These are phyloP conservation scores for Mycena chlorophos DNA, from an alignment of 768 basidiomycete species.

Conservation along the genomic window DNA sequence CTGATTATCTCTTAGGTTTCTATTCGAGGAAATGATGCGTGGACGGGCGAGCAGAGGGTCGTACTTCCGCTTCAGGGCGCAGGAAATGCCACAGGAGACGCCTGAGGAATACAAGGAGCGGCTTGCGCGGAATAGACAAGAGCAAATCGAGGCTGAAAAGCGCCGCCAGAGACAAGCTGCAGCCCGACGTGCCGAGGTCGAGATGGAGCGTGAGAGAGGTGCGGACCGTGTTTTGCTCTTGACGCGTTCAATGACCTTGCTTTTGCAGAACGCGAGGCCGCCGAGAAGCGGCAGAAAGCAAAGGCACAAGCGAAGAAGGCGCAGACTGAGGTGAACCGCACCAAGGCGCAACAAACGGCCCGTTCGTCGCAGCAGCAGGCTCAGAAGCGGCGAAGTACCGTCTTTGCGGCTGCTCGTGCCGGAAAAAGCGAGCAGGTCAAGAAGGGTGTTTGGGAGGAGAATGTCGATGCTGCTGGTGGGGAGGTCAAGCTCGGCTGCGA, in stretches of 20 bases:
- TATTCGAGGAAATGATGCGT: conserved; percentile 48
- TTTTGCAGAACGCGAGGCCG: conserved; percentile 49
- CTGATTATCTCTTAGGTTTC: conserved; percentile 35
- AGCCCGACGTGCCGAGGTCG: conserved; percentile 45
- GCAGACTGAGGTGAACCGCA: conserved; percentile 49
- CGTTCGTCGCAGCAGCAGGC: conserved; percentile 46
- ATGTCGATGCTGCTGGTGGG: conserved; percentile 70
- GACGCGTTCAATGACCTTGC: neutral
- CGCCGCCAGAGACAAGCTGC: conserved; percentile 53
- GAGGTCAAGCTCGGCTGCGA: conserved; percentile 62
- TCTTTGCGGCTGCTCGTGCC: conserved; percentile 65
- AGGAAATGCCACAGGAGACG: conserved; percentile 40
- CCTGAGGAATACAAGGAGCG: conserved; percentile 55
- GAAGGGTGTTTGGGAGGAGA: conserved; percentile 67
- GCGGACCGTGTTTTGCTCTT: conserved; percentile 12
- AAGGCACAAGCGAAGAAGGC: conserved; percentile 58
- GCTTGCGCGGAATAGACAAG: conserved; percentile 49
- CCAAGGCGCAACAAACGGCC: conserved; percentile 50
- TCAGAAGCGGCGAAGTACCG: conserved; percentile 58
- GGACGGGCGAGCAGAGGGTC: conserved; percentile 8
- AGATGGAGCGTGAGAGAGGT: conserved; percentile 55
- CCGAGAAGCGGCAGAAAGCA: conserved; percentile 57
- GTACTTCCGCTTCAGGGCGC: conserved; percentile 22
- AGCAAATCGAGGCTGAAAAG: conserved; percentile 54
- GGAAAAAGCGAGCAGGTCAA: conserved; percentile 55